Evolutionary conservation across 306 rosid genomes (phyloP).

Genomic region (Cyamopsis tetragonoloba): DNA sequence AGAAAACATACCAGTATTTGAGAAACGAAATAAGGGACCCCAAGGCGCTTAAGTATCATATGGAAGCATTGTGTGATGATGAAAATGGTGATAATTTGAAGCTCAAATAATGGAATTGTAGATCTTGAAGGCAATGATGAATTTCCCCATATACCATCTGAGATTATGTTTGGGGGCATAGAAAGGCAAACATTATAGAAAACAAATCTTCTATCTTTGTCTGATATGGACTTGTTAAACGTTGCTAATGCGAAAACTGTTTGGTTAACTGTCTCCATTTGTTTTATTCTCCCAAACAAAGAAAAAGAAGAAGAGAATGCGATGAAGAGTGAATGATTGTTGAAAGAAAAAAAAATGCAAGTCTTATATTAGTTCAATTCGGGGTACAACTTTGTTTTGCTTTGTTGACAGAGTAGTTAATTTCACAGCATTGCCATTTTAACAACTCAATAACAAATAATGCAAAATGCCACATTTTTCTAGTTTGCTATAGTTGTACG

Average conservation of each 20-base stretch:
- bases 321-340: neutral
- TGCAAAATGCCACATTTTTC: neutral
- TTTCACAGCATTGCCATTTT: neutral
- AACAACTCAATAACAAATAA: neutral
- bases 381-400: neutral
- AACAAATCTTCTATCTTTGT: neutral
- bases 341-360: neutral
- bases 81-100: conserved; percentile 40
- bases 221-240: accelerated
- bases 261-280: neutral
- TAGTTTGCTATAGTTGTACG: neutral
- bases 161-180: neutral
- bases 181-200: neutral
- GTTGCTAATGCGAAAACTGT: neutral
- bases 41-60: conserved; percentile 33
- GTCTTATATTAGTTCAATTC: neutral
- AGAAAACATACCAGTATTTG: conserved; percentile 42
- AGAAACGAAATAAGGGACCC: conserved; percentile 42
- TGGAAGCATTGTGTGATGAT: conserved; percentile 26
- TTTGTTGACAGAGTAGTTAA: neutral
- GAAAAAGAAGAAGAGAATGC: neutral
- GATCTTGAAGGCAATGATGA: neutral
- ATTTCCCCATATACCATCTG: conserved; percentile 21
- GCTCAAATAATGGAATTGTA: conserved; percentile 32
- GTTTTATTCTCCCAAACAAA: too few relatives aligned